Base-by-base conservation (phyloP, 345 rosid genomes). In the Ceriops decandra region DNA sequence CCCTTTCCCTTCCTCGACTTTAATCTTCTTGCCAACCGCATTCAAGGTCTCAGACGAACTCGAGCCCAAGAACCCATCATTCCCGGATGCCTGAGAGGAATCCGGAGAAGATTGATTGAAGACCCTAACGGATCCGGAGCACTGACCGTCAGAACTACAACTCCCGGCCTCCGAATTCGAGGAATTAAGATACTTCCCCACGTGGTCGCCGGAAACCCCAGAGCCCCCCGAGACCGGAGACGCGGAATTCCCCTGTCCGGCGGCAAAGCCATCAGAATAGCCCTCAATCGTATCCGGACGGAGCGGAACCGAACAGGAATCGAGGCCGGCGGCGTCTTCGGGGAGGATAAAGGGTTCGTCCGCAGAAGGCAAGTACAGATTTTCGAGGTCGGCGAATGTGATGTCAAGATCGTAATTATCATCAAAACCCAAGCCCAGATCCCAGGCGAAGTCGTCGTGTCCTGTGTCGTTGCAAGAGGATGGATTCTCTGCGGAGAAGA, bases 361-460 rank as follows among this genome's bases (percentile, higher is more conserved):
- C 66, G 84, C 98, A 33, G 78, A 60, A 15, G 93, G 91, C 6
- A 90, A 66, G 78, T 76, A 82, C 42, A 90, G 80, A 33, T 85
- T 82, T 1, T 82, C 90, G 62, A 88, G 72, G 52, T 88, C 92
- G 21, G 87, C 95, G 72, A 90, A 85, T 54, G 83, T 75, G 77
- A 93, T 71, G 71, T 89, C 92, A 75, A 89, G 82, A 60, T 81
- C 95, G 56, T 72, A 83, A 31, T 77, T 81, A 1, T 82, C 85
- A 1, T 81, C 90, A 62, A 87, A 64, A 22, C 78, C 49, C 52
- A 84, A 75, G 33, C 42, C 59, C 42, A 79, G 66, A 65, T 82
- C 82, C 21, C 78, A 52, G 28, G 67, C 66, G 70, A 77, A 68
- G 66, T 69, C 63, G 46, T 74, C 63, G 46, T 74, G 62, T 21